phyloP scores from a whole-genome alignment of 1,284 basidiomycete genomes.

The Pseudozyma sp. region DNA sequence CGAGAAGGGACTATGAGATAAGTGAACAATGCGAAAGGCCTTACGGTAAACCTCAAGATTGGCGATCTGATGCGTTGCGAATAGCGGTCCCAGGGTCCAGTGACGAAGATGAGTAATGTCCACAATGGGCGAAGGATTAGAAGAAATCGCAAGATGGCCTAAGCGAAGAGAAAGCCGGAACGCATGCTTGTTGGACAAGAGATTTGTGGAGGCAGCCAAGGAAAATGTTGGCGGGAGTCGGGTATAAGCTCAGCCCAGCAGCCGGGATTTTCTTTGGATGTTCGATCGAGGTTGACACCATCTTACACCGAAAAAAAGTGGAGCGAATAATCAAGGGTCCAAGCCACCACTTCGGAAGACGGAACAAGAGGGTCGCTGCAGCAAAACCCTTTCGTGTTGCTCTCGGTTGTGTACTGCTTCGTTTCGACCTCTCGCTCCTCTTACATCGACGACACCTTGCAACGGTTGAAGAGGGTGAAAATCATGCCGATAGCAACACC shows the following conservation, averaged over 20 bases:
- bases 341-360: background rate
- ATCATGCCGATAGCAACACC: slow-evolving; percentile 11
- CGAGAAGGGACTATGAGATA: background rate
- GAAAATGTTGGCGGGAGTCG: slow-evolving; percentile 12
- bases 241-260: slow-evolving; percentile 6
- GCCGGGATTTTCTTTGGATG: background rate
- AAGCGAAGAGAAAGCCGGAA: background rate
- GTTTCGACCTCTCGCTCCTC: too few species aligned
- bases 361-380: background rate
- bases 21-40: background rate
- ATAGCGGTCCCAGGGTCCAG: too few species aligned
- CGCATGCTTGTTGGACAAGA: background rate
- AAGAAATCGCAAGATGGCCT: background rate
- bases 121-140: background rate
- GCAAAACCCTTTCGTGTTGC: background rate
- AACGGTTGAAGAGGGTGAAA: background rate
- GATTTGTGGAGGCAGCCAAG: slow-evolving; percentile 5
- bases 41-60: too few species aligned
- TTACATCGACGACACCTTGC: too few species aligned
- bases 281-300: slow-evolving; percentile 8
- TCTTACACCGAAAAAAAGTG: background rate
- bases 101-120: slow-evolving; percentile 3
- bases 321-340: slow-evolving; percentile 18
- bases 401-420: too few species aligned
- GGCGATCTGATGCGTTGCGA: too few species aligned